Conservation (phyloP, 1,284 basidiomycete genomes). For the Pseudozyma thailandica region DNA sequence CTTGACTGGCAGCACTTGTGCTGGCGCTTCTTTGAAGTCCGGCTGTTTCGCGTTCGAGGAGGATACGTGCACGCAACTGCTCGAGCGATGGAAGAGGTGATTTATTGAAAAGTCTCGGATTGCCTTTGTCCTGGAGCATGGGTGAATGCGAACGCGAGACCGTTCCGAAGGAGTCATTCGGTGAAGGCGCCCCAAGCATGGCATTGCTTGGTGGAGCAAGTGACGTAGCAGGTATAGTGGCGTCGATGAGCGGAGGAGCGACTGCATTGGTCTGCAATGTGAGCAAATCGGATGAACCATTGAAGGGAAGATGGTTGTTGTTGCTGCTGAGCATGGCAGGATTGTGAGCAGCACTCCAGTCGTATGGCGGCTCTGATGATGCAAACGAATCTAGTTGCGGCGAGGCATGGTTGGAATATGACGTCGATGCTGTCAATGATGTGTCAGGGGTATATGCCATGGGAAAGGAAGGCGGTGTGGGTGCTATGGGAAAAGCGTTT, state of each 20-base stretch:
- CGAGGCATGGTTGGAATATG: not conserved
- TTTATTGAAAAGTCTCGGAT: constrained; percentile 31
- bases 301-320: not conserved
- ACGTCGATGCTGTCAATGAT: not conserved
- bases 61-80: constrained; percentile 61
- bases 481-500: constrained; percentile 13
- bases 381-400: not conserved
- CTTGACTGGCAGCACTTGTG: constrained; percentile 62
- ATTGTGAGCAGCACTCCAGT: not conserved
- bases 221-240: constrained; percentile 9
- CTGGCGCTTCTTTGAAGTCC: constrained; percentile 58
- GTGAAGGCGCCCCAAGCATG: not conserved
- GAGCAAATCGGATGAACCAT: constrained; percentile 5
- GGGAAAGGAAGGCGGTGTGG: not conserved
- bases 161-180: constrained; percentile 10
- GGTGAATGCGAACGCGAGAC: constrained; percentile 30
- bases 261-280: constrained; percentile 2
- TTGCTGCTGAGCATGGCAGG: not conserved
- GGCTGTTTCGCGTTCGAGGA: constrained; percentile 56
- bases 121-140: constrained; percentile 20
- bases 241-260: too few relatives aligned
- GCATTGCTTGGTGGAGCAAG: not conserved
- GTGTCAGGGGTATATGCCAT: not conserved
- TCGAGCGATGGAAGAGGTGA: constrained; percentile 64
- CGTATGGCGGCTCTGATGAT: constrained; percentile 3